Evolutionary conservation across 2,329 filamentous ascomycete species (phyloP), one percentile per base, ranked within the genome.

Genomic region (Ophiostoma triangulosporum): DNA sequence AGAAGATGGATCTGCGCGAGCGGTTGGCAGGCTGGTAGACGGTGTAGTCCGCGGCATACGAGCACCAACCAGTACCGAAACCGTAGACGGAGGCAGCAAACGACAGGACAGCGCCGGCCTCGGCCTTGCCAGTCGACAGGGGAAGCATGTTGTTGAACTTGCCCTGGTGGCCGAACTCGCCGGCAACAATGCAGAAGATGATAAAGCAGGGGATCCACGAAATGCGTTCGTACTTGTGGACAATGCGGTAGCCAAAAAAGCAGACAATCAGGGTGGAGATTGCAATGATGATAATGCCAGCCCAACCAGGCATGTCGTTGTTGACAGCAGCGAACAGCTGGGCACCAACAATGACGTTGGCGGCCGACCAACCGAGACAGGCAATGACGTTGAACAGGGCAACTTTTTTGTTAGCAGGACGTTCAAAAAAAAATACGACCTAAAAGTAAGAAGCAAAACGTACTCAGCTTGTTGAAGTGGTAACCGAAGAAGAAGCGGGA

Each of bases 291-390:
- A 91, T 67, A 57, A 93, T 84, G 20, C 86, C 86, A 1, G 84
- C 86, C 63, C 73, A 84, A 46, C 85, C 84, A 6, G 84, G 84
- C 59, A 90, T 80, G 50, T 76, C 66, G 46, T 66, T 63, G 63
- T 88, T 89, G 46, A 91, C 81, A 0, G 86, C 83, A 54, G 87
- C 75, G 60, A 93, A 74, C 6, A 91, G 75, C 64, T 91, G 83
- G 0, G 85, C 84, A 17, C 86, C 87, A 15, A 91, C 85, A 57
- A 93, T 89, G 53, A 80, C 77, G 63, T 93, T 91, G 59, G 89
- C 81, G 0, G 82, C 75, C 4, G 82, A 83, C 81, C 87, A 91
- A 50, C 86, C 86, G 5, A 88, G 65, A 62, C 81, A 87, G 29
- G 83, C 80, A 15, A 87, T 68, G 36, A 84, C 69, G 66, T 87